phyloP scores from a whole-genome alignment of 176 grass and related monocot genomes.

The Dendrocalamus sinicus region DNA sequence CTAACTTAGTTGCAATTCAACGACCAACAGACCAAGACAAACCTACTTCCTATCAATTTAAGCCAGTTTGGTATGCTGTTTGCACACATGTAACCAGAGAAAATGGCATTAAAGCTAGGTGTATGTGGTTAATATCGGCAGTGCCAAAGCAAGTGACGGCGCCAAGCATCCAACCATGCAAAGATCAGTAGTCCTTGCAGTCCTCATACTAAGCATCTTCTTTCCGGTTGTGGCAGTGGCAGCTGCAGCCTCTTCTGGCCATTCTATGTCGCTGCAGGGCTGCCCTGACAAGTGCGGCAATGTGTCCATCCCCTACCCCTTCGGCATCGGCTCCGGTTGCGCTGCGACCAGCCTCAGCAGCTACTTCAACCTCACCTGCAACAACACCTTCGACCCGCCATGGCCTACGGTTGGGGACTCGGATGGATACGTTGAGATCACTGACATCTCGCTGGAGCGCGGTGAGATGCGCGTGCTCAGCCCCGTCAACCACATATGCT shows the following conservation, averaged over 20 bases:
- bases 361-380: too few relatives aligned
- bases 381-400: too few relatives aligned
- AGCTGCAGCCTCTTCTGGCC: not conserved
- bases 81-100: conserved; percentile 2
- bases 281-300: conserved; percentile 32
- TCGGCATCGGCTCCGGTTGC: too few relatives aligned
- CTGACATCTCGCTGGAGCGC: too few relatives aligned
- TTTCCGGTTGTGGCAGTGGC: not conserved
- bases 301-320: conserved; percentile 33
- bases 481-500: too few relatives aligned
- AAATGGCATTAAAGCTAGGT: not conserved
- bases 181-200: not conserved
- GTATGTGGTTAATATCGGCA: too few relatives aligned
- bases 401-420: too few relatives aligned
- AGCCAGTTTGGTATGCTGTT: not conserved
- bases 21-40: not conserved
- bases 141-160: too few relatives aligned
- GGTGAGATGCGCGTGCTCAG: too few relatives aligned
- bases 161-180: not conserved
- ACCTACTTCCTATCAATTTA: not conserved
- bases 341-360: too few relatives aligned
- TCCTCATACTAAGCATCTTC: conserved; percentile 1
- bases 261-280: not conserved
- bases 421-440: too few relatives aligned
- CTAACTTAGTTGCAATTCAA: not conserved